These are phyloP conservation scores for Hypoxylon trugodes DNA, from an alignment of 495 filamentous ascomycete genomes.

Conservation along the genomic window DNA sequence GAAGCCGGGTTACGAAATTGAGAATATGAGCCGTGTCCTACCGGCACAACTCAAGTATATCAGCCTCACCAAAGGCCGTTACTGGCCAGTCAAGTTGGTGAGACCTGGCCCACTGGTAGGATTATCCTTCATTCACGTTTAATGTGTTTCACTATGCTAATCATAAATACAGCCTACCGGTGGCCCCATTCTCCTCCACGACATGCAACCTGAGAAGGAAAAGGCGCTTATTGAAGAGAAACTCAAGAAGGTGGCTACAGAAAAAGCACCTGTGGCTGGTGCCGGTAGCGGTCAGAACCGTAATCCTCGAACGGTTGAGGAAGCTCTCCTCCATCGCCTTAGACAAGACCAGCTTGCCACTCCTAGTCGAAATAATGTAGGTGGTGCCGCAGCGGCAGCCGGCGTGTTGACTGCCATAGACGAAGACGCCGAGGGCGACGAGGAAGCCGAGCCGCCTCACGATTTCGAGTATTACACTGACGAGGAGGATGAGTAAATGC, in stretches of 20 bases:
- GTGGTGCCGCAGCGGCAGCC: conserved; percentile 76
- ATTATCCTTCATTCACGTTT: background rate
- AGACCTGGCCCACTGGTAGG: conserved; percentile 43
- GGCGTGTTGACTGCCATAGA: conserved; percentile 83
- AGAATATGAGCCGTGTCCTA: conserved; percentile 96
- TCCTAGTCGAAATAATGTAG: conserved; percentile 39
- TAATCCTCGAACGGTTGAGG: conserved; percentile 37
- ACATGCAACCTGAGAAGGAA: conserved; percentile 79
- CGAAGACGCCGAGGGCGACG: conserved; percentile 83
- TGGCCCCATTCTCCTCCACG: conserved; percentile 88
- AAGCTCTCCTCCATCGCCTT: conserved; percentile 40
- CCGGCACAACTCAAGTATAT: conserved; percentile 95
- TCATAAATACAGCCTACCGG: conserved; percentile 76
- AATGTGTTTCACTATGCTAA: conserved; percentile 51
- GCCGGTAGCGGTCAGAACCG: conserved; percentile 38
- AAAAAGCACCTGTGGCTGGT: conserved; percentile 64
- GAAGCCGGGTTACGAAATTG: conserved; percentile 92
- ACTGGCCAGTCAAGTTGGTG: conserved; percentile 96
- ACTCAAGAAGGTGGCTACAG: conserved; percentile 76
- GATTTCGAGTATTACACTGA: conserved; percentile 91
- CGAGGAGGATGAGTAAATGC: conserved; percentile 63
- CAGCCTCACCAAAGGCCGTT: conserved; percentile 84
- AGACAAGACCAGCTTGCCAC: conserved; percentile 32
- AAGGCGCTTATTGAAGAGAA: conserved; percentile 86
- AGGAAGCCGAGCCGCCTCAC: conserved; percentile 79